Evolutionary conservation across 345 rosid species (phyloP).

Genomic region (Turnera subulata): DNA sequence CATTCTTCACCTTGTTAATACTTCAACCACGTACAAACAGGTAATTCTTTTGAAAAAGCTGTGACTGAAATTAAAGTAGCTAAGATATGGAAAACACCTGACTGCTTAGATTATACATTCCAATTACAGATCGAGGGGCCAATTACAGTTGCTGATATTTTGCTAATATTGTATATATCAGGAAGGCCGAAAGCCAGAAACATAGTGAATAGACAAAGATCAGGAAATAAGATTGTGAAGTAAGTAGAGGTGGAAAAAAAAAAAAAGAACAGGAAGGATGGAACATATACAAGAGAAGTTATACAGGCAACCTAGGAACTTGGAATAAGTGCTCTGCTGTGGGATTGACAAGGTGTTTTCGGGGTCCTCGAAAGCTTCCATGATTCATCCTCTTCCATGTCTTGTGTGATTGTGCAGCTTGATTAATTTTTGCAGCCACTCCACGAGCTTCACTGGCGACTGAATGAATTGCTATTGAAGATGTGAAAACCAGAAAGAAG

Average conservation of each 20-base stretch:
- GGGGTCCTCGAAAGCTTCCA: conserved; percentile 39
- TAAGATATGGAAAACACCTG: too few relatives aligned
- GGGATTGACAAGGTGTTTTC: conserved; percentile 36
- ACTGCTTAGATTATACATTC: too few relatives aligned
- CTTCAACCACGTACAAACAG: too few relatives aligned
- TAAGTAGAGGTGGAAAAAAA: not conserved
- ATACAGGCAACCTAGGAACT: conserved; percentile 33
- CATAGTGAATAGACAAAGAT: too few relatives aligned
- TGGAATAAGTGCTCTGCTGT: conserved; percentile 20
- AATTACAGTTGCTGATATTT: too few relatives aligned
- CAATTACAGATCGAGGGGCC: too few relatives aligned
- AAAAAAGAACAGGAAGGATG: too few relatives aligned
- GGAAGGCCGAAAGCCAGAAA: too few relatives aligned
- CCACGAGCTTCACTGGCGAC: conserved; percentile 6
- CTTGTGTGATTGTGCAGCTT: not conserved
- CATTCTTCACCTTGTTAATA: too few relatives aligned
- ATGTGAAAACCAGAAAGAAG: conserved; percentile 24
- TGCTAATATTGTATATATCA: too few relatives aligned
- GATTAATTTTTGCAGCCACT: not conserved
- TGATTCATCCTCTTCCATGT: conserved; percentile 31
- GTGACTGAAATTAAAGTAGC: too few relatives aligned
- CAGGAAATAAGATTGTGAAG: not conserved
- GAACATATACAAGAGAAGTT: not conserved
- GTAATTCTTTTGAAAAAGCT: too few relatives aligned
- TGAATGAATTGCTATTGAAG: conserved; percentile 14